phyloP scores from a whole-genome alignment of 2,329 filamentous ascomycete species.

The Fusarium lateritium region DNA sequence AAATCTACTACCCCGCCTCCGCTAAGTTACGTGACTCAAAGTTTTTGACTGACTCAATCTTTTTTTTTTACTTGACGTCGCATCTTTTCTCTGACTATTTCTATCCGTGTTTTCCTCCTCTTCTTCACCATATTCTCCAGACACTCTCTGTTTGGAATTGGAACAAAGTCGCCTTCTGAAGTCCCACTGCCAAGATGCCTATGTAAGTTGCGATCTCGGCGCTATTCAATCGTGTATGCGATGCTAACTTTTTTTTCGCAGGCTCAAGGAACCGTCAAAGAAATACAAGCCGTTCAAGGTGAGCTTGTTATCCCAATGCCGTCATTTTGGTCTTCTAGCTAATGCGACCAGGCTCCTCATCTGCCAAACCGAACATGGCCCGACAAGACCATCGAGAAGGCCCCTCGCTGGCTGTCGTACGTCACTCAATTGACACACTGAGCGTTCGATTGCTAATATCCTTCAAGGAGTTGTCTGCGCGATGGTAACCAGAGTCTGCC shows the following conservation, averaged over 20 bases:
- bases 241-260: constrained; percentile 47
- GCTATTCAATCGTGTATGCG: neutral
- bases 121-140: neutral
- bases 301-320: constrained; percentile 40
- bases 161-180: constrained; percentile 4
- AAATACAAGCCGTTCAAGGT: constrained; percentile 78
- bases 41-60: constrained; percentile 32
- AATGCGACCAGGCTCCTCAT: constrained; percentile 54
- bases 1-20: constrained; percentile 30
- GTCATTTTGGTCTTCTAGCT: constrained; percentile 43
- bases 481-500: constrained; percentile 96
- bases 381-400: constrained; percentile 83
- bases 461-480: constrained; percentile 59
- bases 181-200: constrained; percentile 22
- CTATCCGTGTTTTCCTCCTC: constrained; percentile 11
- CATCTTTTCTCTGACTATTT: constrained; percentile 24
- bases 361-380: constrained; percentile 87
- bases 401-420: constrained; percentile 83
- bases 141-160: constrained; percentile 18
- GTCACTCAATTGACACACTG: constrained; percentile 1
- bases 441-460: neutral
- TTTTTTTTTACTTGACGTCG: constrained; percentile 2
- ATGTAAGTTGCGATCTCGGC: constrained; percentile 33
- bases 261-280: constrained; percentile 81
- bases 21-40: constrained; percentile 29